Percentiles rank a stretch among this genome's conserved stretches.
Conservation (phyloP, 371 early-diverging fungal genomes). For the Apophysomyces ossiformis region DNA sequence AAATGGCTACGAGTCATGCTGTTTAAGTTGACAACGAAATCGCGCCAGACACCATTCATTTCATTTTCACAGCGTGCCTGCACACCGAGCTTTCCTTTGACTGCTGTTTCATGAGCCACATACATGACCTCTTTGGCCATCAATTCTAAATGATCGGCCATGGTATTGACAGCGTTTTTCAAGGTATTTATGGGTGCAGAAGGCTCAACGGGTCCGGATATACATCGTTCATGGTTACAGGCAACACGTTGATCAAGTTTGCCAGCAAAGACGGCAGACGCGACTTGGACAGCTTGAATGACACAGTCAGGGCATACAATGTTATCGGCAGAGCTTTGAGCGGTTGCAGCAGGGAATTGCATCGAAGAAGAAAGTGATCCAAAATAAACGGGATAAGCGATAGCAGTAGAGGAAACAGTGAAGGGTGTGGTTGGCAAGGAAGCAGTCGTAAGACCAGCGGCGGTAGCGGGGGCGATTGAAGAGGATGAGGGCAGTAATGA, state of each 20-base stretch:
- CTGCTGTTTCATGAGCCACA: conserved; percentile 68
- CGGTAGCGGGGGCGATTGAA: conserved; percentile 26
- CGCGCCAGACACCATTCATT: conserved; percentile 73
- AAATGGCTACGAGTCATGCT: conserved; percentile 68
- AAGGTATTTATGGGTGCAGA: conserved; percentile 49
- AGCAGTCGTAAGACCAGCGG: conserved; percentile 10
- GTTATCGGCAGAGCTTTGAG: conserved; percentile 34
- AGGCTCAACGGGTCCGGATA: conserved; percentile 31
- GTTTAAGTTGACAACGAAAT: conserved; percentile 72
- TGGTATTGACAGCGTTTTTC: conserved; percentile 66
- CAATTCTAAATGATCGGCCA: conserved; percentile 63
- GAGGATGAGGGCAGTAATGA: conserved; percentile 14
- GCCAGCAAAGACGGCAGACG: conserved; percentile 56
- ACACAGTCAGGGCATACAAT: conserved; percentile 53
- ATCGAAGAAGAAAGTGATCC: conserved; percentile 26
- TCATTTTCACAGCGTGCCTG: conserved; percentile 61
- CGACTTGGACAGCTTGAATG: conserved; percentile 51
- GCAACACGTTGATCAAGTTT: conserved; percentile 48
- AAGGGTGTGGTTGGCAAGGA: conserved; percentile 32
- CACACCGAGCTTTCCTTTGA: conserved; percentile 70
- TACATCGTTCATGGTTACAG: conserved; percentile 46
- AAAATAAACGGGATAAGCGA: conserved; percentile 41
- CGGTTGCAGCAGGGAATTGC: conserved; percentile 35
- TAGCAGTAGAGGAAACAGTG: conserved; percentile 37
- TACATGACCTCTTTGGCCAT: conserved; percentile 63